These are phyloP conservation scores for Solanum sitiens DNA, from an alignment of 257 asterid species.

Conservation along the genomic window DNA sequence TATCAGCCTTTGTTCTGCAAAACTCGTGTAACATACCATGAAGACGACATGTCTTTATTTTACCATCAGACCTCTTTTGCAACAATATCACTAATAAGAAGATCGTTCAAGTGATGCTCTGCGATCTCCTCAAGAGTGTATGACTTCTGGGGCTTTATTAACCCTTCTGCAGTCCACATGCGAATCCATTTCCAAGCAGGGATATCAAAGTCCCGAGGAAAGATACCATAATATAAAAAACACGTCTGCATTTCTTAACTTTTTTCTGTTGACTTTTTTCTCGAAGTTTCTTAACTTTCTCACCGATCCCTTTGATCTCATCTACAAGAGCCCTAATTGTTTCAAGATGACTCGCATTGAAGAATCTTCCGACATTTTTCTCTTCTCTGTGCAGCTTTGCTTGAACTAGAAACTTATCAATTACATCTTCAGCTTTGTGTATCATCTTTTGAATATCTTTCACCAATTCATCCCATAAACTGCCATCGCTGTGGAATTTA, in stretches of 20 bases:
- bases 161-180: constrained; percentile 14
- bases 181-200: constrained; percentile 1
- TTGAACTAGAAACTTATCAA: no score
- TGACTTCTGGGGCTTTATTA: neutral
- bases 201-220: constrained; percentile 9
- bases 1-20: neutral
- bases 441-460: no score
- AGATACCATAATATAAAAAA: constrained; percentile 11
- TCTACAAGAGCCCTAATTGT: no score
- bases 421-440: no score
- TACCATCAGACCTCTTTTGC: constrained; percentile 1
- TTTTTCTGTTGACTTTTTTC: no score
- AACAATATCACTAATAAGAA: constrained; percentile 9
- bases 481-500: no score
- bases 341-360: no score
- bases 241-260: neutral
- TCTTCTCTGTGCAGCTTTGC: no score
- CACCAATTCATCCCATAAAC: no score
- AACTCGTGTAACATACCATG: neutral
- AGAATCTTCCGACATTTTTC: no score
- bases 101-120: constrained; percentile 8
- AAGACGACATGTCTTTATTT: neutral
- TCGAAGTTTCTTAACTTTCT: no score
- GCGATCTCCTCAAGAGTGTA: constrained; percentile 5
- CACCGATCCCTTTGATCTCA: no score